These are phyloP conservation scores for Didymella pomorum DNA, from an alignment of 2,329 filamentous ascomycete species.

Conservation along the genomic window DNA sequence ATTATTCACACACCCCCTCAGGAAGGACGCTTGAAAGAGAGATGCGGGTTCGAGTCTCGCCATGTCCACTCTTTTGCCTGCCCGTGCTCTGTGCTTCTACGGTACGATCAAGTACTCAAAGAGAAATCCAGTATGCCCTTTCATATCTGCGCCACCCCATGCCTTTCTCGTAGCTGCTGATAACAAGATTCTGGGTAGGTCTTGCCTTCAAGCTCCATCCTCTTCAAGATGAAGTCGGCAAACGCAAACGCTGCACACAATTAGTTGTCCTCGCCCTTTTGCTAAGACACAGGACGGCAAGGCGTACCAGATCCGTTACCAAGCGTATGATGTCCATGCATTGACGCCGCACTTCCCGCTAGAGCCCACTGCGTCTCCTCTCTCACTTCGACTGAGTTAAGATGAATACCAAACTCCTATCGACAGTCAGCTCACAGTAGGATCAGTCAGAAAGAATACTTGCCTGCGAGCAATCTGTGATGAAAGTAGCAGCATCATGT, in stretches of 20 bases:
- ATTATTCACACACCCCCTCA: too few species aligned
- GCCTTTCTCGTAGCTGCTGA: neutral
- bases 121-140: too few species aligned
- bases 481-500: slow-evolving; percentile 8
- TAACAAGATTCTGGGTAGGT: slow-evolving; percentile 2
- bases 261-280: neutral
- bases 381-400: slow-evolving; percentile 1
- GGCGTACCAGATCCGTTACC: slow-evolving; percentile 9
- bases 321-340: slow-evolving; percentile 5
- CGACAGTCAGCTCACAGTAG: neutral
- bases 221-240: slow-evolving; percentile 4
- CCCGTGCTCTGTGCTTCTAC: too few species aligned
- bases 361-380: slow-evolving; percentile 19
- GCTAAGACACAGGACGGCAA: neutral
- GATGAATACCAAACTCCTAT: slow-evolving; percentile 5
- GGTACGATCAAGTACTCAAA: too few species aligned
- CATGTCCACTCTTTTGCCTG: too few species aligned
- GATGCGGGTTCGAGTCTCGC: too few species aligned
- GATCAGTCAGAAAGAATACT: neutral
- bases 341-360: slow-evolving; percentile 4
- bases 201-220: slow-evolving; percentile 3
- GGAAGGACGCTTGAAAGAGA: too few species aligned
- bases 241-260: slow-evolving; percentile 5
- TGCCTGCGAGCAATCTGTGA: slow-evolving; percentile 3
- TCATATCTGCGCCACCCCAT: neutral